Conservation (phyloP, 192 early-diverging fungal species). For the Coemansia sp. region DNA sequence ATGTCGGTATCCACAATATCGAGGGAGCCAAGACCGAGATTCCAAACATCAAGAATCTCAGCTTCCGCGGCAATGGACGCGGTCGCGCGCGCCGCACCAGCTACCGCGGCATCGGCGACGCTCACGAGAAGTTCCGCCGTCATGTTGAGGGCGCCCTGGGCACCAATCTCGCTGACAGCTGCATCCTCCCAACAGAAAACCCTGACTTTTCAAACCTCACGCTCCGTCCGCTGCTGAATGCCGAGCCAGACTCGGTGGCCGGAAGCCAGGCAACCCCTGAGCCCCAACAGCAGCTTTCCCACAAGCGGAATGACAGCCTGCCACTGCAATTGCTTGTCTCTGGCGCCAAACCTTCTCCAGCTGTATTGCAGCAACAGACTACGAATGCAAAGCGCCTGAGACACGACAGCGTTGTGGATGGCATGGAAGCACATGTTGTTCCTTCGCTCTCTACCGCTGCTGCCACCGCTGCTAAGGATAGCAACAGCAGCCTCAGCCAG, state of each 20-base stretch:
- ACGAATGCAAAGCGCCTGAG: constrained; percentile 23
- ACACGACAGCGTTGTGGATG: constrained; percentile 48
- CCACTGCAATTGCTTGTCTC: too few relatives aligned
- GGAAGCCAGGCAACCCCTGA: constrained; percentile 13
- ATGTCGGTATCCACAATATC: constrained; percentile 67
- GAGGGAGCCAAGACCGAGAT: constrained; percentile 52
- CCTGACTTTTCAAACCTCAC: constrained; percentile 54
- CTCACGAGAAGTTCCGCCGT: constrained; percentile 47
- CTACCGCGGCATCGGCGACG: constrained; percentile 44
- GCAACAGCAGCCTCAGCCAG: background rate
- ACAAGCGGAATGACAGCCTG: constrained; percentile 6
- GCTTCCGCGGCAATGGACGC: constrained; percentile 49
- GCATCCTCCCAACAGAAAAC: constrained; percentile 49
- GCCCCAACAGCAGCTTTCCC: constrained; percentile 14
- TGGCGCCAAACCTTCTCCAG: background rate
- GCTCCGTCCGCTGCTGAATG: constrained; percentile 48
- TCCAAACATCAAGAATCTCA: constrained; percentile 56
- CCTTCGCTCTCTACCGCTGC: constrained; percentile 7
- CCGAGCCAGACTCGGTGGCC: constrained; percentile 6
- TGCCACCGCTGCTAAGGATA: background rate
- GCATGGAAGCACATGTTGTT: constrained; percentile 23
- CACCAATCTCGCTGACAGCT: constrained; percentile 29
- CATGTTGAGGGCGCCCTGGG: constrained; percentile 46
- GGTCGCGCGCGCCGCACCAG: constrained; percentile 55
- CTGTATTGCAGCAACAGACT: background rate